Base-by-base conservation (phyloP, 345 rosid species). In the Excoecaria agallocha region DNA sequence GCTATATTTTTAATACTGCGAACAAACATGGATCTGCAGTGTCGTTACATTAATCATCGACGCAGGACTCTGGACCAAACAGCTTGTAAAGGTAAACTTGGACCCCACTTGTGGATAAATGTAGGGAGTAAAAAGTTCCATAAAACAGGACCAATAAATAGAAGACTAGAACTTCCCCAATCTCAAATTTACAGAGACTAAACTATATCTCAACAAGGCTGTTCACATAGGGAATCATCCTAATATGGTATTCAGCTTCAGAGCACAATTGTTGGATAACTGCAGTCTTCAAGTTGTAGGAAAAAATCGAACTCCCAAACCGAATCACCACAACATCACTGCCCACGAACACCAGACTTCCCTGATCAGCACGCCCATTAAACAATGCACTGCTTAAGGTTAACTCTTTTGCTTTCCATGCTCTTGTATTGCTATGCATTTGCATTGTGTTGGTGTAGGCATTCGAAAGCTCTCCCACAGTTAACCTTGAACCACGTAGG, bases 401-500 rank as follows among this genome's bases (percentile, higher is more conserved):
- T 25, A 80, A 19, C 1, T 56, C 13, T 55, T 30, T 72, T 56
- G 66, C 19, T 22, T 51, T 43, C 89, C 86, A 84, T 1, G 79
- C 46, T 75, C 20, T 69, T 78, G 66, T 59, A 25, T 16, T 6
- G 69, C 83, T 79, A 45, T 22, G 3, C 79, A 80, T 78, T 69
- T 80, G 79, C 85, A 82, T 86, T 55, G 87, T 84, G 71, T 84
- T 82, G 10, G 78, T 22, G 71, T 76, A 76, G 56, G 83, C 35
- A 76, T 84, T 82, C 13, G 78, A 71, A 61, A 86, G 69, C 72
- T 75, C 69, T 16, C 12, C 48, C 41, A 84, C 19, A 1, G 7
- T n/a, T 25, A 84, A 3, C 11, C 2, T 48, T 3, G 20, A 13
- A 15, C 66, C 69, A 0, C 0, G 4, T 8, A 78, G 3, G 0